phyloP scores from a whole-genome alignment of 1,139 yeast genomes.

The Candida labiduridarum region DNA sequence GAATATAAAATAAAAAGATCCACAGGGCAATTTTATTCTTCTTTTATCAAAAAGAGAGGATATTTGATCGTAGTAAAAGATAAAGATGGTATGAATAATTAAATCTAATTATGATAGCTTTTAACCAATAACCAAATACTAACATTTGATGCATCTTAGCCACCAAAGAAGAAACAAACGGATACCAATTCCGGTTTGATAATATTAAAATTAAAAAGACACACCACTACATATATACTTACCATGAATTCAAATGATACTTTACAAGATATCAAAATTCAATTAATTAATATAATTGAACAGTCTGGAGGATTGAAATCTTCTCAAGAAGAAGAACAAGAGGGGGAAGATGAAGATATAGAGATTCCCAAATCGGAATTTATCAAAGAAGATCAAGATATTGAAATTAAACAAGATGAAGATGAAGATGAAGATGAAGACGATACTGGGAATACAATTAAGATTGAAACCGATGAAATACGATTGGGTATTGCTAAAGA shows the following conservation, averaged over 20 bases:
- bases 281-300: slow-evolving; percentile 41
- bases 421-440: slow-evolving; percentile 5
- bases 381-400: slow-evolving; percentile 19
- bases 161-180: slow-evolving; percentile 29
- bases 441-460: slow-evolving; percentile 8
- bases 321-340: slow-evolving; percentile 19
- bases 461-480: slow-evolving; percentile 22
- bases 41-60: no score
- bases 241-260: slow-evolving; percentile 29
- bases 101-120: background rate
- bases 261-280: slow-evolving; percentile 29
- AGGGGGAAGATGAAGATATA: slow-evolving; percentile 21
- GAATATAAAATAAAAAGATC: background rate
- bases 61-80: no score
- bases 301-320: slow-evolving; percentile 48
- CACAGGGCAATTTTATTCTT: background rate
- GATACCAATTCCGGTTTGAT: slow-evolving; percentile 19
- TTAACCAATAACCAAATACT: no score
- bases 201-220: slow-evolving; percentile 47
- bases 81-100: slow-evolving; percentile 10
- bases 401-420: slow-evolving; percentile 21
- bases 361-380: slow-evolving; percentile 5
- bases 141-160: slow-evolving; percentile 19
- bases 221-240: slow-evolving; percentile 46
- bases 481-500: slow-evolving; percentile 47